A percentile compares a stretch with the other conserved stretches of the same genome.
These are phyloP conservation scores for Aureobasidium sp. DNA, from an alignment of 2,329 filamentous ascomycete genomes.

Conservation along the genomic window DNA sequence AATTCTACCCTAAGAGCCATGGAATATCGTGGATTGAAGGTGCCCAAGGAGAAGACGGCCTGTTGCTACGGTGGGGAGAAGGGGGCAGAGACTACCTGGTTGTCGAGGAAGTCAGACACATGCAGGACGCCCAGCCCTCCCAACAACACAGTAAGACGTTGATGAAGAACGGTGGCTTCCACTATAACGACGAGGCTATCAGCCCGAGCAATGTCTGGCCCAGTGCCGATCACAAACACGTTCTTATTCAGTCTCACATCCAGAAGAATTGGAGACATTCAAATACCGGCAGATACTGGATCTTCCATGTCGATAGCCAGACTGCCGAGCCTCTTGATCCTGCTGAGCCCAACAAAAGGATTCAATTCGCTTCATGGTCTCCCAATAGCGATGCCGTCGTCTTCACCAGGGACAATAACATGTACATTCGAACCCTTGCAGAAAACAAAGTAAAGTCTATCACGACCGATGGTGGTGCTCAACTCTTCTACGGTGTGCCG, in stretches of 20 bases:
- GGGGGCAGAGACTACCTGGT: conserved; percentile 65
- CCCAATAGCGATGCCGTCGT: conserved; percentile 77
- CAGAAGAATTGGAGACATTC: conserved; percentile 86
- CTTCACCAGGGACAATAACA: conserved; percentile 86
- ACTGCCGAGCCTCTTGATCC: conserved; percentile 69
- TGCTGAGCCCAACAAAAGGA: conserved; percentile 50
- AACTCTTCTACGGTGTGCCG: conserved; percentile 91
- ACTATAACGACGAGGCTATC: conserved; percentile 48
- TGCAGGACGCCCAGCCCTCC: conserved; percentile 34
- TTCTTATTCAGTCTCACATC: conserved; percentile 67
- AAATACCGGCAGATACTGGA: conserved; percentile 77
- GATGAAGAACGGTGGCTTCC: conserved; percentile 62
- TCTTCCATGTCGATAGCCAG: conserved; percentile 82
- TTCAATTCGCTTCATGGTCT: conserved; percentile 86
- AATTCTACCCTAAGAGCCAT: conserved; percentile 57
- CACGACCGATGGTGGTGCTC: conserved; percentile 75
- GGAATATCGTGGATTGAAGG: conserved; percentile 70
- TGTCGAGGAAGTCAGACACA: conserved; percentile 71
- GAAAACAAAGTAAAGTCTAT: conserved; percentile 59
- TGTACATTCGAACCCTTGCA: conserved; percentile 66
- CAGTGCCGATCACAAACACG: conserved; percentile 75
- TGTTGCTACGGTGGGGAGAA: conserved; percentile 66
- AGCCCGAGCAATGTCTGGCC: conserved; percentile 59
- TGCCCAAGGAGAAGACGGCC: conserved; percentile 68
- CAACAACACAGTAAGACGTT: conserved; percentile 55